Evolutionary conservation across 169 alveolate species (phyloP).

Genomic region (Theileria orientalis): DNA sequence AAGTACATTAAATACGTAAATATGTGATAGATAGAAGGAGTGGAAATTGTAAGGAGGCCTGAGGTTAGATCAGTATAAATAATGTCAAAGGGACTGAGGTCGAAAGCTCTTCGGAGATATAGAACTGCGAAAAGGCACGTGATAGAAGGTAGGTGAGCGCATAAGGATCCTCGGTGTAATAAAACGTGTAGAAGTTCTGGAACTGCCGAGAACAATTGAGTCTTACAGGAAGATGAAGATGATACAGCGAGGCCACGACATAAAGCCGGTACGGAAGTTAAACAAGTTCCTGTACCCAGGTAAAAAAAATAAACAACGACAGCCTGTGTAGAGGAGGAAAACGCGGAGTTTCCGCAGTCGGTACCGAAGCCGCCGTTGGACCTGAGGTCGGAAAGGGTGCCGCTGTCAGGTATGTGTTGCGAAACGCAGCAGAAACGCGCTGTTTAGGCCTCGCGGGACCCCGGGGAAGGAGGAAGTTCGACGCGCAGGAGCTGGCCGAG

Average conservation of each 20-base stretch:
- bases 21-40: not conserved
- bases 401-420: constrained; percentile 69
- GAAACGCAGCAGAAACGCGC: not conserved
- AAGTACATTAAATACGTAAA: not conserved
- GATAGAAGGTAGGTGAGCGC: constrained; percentile 62
- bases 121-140: constrained; percentile 75
- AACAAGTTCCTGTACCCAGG: constrained; percentile 78
- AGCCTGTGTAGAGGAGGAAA: constrained; percentile 30
- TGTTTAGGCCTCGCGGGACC: constrained; percentile 70
- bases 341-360: constrained; percentile 56
- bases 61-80: constrained; percentile 11
- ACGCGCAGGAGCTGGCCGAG: constrained; percentile 47
- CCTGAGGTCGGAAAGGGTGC: constrained; percentile 76
- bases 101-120: constrained; percentile 75
- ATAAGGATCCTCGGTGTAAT: too few species aligned
- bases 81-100: constrained; percentile 79
- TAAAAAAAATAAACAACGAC: constrained; percentile 1
- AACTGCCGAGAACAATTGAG: constrained; percentile 29
- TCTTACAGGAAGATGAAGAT: constrained; percentile 45
- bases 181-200: constrained; percentile 26
- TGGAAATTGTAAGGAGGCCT: not conserved
- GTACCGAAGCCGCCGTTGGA: constrained; percentile 73
- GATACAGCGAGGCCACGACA: constrained; percentile 53
- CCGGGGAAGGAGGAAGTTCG: constrained; percentile 70
- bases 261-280: constrained; percentile 61